phyloP scores from a whole-genome alignment of 108 stramenopile species.

The Parietichytrium sp. region DNA sequence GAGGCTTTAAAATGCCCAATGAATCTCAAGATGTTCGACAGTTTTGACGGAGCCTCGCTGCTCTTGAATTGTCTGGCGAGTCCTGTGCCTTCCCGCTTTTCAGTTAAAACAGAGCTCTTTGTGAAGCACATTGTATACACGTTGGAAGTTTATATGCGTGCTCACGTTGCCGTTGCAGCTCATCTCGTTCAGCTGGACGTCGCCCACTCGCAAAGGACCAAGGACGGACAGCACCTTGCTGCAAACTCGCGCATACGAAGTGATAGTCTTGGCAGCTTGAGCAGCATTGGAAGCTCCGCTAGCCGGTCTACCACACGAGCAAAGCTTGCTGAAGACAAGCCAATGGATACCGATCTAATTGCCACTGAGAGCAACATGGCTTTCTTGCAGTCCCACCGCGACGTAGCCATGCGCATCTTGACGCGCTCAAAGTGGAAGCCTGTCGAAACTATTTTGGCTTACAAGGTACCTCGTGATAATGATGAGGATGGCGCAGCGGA shows the following conservation, averaged over 20 bases:
- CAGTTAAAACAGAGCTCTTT: no score
- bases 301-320: slow-evolving; percentile 32
- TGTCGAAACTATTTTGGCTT: slow-evolving; percentile 9
- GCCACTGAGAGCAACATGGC: neutral
- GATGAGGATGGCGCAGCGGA: no score
- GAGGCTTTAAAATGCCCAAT: slow-evolving; percentile 3
- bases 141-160: neutral
- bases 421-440: slow-evolving; percentile 24
- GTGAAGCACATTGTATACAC: no score
- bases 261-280: neutral
- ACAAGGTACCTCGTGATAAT: neutral
- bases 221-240: neutral
- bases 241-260: neutral
- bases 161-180: slow-evolving; percentile 16
- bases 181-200: neutral
- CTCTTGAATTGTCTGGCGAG: neutral
- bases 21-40: slow-evolving; percentile 20
- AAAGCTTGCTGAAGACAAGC: slow-evolving; percentile 7
- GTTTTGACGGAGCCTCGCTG: neutral
- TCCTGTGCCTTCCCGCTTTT: no score
- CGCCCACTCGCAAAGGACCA: neutral
- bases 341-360: slow-evolving; percentile 2
- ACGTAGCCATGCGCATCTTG: neutral
- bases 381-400: slow-evolving; percentile 12
- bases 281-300: slow-evolving; percentile 1